Evolutionary conservation across 208 protist genomes (phyloP), one percentile per base, ranked within the genome.

Genomic region (Polymyxa betae): DNA sequence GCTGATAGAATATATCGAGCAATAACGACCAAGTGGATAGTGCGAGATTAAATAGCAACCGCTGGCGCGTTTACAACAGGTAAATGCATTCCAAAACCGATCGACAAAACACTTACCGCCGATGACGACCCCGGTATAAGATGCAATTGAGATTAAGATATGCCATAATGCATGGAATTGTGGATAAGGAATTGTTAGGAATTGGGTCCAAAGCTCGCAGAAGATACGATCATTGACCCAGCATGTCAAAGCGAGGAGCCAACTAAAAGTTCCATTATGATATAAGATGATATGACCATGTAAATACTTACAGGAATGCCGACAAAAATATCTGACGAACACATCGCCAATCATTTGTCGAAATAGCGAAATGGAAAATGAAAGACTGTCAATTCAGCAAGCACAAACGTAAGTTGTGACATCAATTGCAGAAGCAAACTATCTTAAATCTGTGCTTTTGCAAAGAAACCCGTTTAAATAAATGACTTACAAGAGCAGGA

Each of bases 101-200:
- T n/a, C 16, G 5, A n/a, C 72, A 40, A n/a, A 12, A 5, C 49
- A 5, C 49, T 82, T 82, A 82, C 72, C 72, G 5, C 35, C 72
- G 35, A 82, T n/a, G 72, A 82, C 35, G 72, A 82, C 40, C 16
- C 10, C n/a, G 5, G 72, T 20, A 43, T 82, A 82, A 20, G 72
- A 82, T 20, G 35, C n/a, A 5, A 82, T n/a, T 35, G 72, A 82
- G n/a, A 82, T 43, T n/a, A 82, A 82, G 35, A 82, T 20, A 43
- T 82, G 72, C 72, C 72, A 82, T 40, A 82, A 43, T 12, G 72
- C 72, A 82, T 82, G 72, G 72, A 82, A 43, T 82, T 82, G 72
- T n/a, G 72, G 72, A 35, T 82, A 82, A 38, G 72, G 72, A 12
- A 82, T 43, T 45, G 16, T n/a, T 5, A 35, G n/a, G 24, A 24